Evolutionary conservation across 78 protist species (phyloP).

Genomic region (Dictyostelium brefeldianum): DNA sequence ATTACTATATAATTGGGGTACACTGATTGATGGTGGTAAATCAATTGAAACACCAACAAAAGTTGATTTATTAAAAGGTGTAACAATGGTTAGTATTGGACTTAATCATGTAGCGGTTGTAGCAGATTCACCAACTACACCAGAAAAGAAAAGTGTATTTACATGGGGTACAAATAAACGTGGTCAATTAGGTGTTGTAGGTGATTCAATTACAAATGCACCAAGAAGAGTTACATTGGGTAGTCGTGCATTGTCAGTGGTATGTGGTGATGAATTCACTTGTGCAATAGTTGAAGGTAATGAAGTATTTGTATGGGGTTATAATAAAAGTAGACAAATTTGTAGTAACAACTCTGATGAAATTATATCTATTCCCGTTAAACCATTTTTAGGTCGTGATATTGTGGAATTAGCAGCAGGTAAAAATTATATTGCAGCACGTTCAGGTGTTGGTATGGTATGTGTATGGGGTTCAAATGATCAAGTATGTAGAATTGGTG

Average conservation of each 20-base stretch:
- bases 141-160: conserved; percentile 43
- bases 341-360: conserved; percentile 58
- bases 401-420: conserved; percentile 41
- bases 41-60: conserved; percentile 31
- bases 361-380: conserved; percentile 36
- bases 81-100: conserved; percentile 32
- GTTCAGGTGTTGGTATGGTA: conserved; percentile 45
- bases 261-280: conserved; percentile 74
- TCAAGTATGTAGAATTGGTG: conserved; percentile 40
- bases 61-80: conserved; percentile 68
- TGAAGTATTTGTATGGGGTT: conserved; percentile 80
- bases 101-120: conserved; percentile 64
- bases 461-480: conserved; percentile 69
- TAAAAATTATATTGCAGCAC: conserved; percentile 48
- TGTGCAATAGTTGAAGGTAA: conserved; percentile 73
- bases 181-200: conserved; percentile 70
- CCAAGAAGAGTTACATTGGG: conserved; percentile 76
- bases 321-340: conserved; percentile 58
- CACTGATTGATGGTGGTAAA: conserved; percentile 29
- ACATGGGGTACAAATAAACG: conserved; percentile 61
- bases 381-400: conserved; percentile 75
- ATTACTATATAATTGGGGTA: conserved; percentile 63
- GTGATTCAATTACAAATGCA: conserved; percentile 72
- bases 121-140: conserved; percentile 45
- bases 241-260: conserved; percentile 25